Evolutionary conservation across 352 stramenopile genomes (phyloP), one percentile per base, ranked within the genome.

Genomic region (Phytophthora megakarya): DNA sequence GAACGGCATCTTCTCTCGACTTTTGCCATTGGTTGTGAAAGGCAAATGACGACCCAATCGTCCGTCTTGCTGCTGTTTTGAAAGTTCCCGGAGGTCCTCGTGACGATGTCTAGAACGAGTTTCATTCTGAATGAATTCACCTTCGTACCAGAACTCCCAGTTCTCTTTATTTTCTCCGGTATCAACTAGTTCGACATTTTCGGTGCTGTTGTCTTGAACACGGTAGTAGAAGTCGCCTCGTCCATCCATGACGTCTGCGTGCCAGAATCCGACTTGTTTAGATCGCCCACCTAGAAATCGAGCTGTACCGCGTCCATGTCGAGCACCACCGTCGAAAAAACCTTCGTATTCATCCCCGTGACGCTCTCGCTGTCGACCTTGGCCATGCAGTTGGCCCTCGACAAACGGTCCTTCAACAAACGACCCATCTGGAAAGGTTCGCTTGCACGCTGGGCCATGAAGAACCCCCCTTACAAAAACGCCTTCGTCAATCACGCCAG

Each of bases 141-240:
- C 83, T 87, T 92, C 83, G 52, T 92, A 92, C 78, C 71, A 86
- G 32, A 83, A 89, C 23, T 87, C 79, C 74, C 78, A 87, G 5
- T 72, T 60, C 11, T 42, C 30, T 19, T 15, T 73, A 7, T 51
- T 51, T 39, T 65, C 50, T 1, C 44, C 39, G 38, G 35, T 42
- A 35, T 61, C 47, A 25, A 40, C 40, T 37, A 10, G 15, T 25
- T 10, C 25, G 45, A 28, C 42, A 44, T 56, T 33, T 39, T 0
- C 4, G 39, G 4, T 13, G 16, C 6, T 40, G 6, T 37, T 32
- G 25, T 60, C 19, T 28, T 58, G 39, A 32, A 58, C 49, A 42
- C 57, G 62, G 48, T 88, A 81, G 61, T 70, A 86, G 51, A 86
- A 80, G 23, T 90, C 79, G 6, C 80, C 83, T 30, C 80, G 75